Percentiles rank a stretch among this genome's conserved stretches.
Conservation (phyloP, 148 eudicot species). For the Gaultheria prostrata region DNA sequence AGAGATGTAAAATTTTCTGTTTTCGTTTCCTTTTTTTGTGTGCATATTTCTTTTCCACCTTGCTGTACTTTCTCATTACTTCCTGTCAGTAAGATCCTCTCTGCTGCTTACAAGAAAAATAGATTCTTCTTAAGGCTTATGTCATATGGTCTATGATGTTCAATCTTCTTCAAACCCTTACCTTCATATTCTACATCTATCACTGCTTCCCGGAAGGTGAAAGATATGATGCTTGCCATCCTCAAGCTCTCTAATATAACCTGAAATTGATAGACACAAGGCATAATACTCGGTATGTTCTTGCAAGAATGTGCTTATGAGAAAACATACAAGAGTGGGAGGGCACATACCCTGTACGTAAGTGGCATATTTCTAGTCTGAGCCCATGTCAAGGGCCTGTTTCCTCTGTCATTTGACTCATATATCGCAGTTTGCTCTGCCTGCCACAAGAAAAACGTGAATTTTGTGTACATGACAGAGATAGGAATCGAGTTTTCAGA, state of each 20-base stretch:
- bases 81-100: neutral
- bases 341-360: constrained; percentile 58
- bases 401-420: constrained; percentile 50
- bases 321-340: neutral
- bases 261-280: constrained; percentile 29
- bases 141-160: neutral
- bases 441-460: constrained; percentile 30
- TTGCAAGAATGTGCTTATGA: neutral
- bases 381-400: constrained; percentile 57
- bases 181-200: constrained; percentile 79
- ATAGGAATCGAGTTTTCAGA: constrained; percentile 1
- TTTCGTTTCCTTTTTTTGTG: neutral
- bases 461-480: neutral
- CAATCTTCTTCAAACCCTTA: constrained; percentile 21
- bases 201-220: constrained; percentile 81
- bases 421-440: constrained; percentile 57
- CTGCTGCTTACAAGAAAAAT: neutral
- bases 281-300: neutral
- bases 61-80: neutral
- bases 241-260: constrained; percentile 85
- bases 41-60: neutral
- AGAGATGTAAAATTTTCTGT: neutral
- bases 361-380: constrained; percentile 72
- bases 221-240: constrained; percentile 85
- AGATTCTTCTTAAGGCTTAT: neutral